phyloP scores from a whole-genome alignment of 495 filamentous ascomycete species.

The Hyaloscypha variabilis region DNA sequence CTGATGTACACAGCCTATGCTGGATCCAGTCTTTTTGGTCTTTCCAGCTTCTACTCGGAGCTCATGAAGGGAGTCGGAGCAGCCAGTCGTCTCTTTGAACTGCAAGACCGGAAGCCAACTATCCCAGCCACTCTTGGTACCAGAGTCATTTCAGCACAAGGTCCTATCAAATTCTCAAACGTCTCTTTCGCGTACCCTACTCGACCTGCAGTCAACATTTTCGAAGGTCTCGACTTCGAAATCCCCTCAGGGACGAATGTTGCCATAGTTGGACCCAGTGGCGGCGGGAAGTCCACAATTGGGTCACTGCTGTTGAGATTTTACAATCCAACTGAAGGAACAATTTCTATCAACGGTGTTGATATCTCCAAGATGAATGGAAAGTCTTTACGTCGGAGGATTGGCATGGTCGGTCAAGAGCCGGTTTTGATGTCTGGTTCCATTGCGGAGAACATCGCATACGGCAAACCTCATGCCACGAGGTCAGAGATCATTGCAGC shows the following conservation, averaged over 20 bases:
- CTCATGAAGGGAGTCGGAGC: conserved; percentile 98
- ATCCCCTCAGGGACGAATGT: conserved; percentile 93
- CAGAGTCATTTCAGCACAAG: conserved; percentile 78
- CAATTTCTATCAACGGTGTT: conserved; percentile 79
- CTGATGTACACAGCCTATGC: conserved; percentile 98
- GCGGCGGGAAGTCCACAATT: conserved; percentile 94
- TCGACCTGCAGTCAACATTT: conserved; percentile 86
- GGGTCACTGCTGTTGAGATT: conserved; percentile 86
- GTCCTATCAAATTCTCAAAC: conserved; percentile 83
- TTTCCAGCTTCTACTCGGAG: conserved; percentile 96
- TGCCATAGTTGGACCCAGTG: conserved; percentile 93
- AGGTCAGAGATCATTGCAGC: conserved; percentile 82
- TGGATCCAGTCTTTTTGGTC: conserved; percentile 85
- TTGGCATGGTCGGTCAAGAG: conserved; percentile 94
- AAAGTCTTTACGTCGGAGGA: conserved; percentile 90
- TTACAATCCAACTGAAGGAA: conserved; percentile 79
- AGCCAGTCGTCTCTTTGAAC: conserved; percentile 90
- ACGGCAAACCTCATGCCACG: conserved; percentile 81
- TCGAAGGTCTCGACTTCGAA: conserved; percentile 83
- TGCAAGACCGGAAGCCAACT: conserved; percentile 88
- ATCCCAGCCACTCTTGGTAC: conserved; percentile 82
- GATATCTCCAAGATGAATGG: conserved; percentile 89
- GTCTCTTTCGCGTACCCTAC: conserved; percentile 90
- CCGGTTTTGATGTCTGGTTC: conserved; percentile 95
- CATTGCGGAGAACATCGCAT: conserved; percentile 95